Base-by-base conservation (phyloP, 176 grass and related monocot genomes). In the Canna indica region DNA sequence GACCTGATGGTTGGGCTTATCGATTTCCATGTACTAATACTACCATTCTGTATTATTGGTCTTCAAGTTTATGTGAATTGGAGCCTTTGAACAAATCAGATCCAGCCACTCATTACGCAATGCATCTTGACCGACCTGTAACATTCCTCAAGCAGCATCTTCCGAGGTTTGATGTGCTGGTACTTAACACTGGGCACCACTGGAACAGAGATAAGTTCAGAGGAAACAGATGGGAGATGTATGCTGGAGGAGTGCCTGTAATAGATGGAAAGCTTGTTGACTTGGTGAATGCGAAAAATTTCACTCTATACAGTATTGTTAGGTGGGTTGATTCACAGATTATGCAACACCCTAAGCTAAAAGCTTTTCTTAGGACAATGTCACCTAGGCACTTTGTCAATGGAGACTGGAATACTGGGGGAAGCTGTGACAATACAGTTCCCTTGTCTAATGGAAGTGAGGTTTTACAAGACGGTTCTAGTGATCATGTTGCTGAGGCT, bases 321-420 rank as follows among this genome's bases (percentile, higher is more conserved):
- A 89, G 64, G 73, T 97, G 88, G 88, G 38, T 92, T 59, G 80
- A 97, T 76, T 85, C 82, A 52, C 77, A 90, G 74, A 73, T 92
- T 52, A 35, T 24, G 6, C 70, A 4, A 33, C 80, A 16, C 64
- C 94, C 86, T 68, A 67, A 73, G 47, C 60, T 88, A 44, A 93
- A 99, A 80, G 89, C 42, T 36, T 99, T 99, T 56, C 70, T 99
- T 46, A 86, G 94, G 70, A 99, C 94, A 47, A 81, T 99, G 3
- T 92, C 94, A 12, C 94, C 94, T 36, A 85, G 94, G 69, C 94
- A 99, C 73, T 99, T 99, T 73, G 82, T 90, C 61, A 90, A 99
- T 59, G 94, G 94, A 3, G 94, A 99, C 72, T 99, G 94, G 94
- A 99, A 93, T 38, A 90, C 94, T n/a, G 94, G 94, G 64, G 94